Evolutionary conservation across 163 green algal genomes (phyloP).

Genomic region (Scenedesmus sp.): DNA sequence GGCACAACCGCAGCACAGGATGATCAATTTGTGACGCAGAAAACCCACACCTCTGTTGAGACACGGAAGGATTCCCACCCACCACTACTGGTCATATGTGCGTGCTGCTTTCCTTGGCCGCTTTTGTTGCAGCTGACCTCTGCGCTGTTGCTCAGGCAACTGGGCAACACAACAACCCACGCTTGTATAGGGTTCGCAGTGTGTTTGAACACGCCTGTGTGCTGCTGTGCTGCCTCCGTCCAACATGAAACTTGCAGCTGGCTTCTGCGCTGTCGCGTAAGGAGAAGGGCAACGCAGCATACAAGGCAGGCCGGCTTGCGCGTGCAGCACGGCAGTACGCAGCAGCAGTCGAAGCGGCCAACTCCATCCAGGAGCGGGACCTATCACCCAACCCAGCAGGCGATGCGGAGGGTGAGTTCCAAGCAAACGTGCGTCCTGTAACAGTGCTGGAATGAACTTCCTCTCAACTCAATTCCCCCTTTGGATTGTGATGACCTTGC

Average conservation of each 20-base stretch:
- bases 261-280: slow-evolving; percentile 71
- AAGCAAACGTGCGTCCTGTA: background rate
- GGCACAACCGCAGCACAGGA: too few relatives aligned
- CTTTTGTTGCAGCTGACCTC: slow-evolving; percentile 60
- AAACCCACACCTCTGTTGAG: too few relatives aligned
- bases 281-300: slow-evolving; percentile 83
- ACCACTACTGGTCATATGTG: background rate
- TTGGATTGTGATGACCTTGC: too few relatives aligned
- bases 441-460: background rate
- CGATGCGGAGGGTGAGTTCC: background rate
- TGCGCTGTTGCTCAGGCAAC: slow-evolving; percentile 74
- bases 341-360: slow-evolving; percentile 18
- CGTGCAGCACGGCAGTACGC: slow-evolving; percentile 51
- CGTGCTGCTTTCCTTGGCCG: background rate
- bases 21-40: too few relatives aligned
- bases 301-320: slow-evolving; percentile 65
- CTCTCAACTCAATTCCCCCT: too few relatives aligned
- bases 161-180: slow-evolving; percentile 70
- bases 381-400: slow-evolving; percentile 20
- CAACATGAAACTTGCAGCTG: slow-evolving; percentile 60
- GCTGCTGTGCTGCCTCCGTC: too few relatives aligned
- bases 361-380: slow-evolving; percentile 5
- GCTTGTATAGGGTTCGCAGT: too few relatives aligned
- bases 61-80: too few relatives aligned
- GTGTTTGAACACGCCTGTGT: too few relatives aligned